phyloP scores from a whole-genome alignment of 2,329 filamentous ascomycete species.

The Penicillium sclerotiorum region DNA sequence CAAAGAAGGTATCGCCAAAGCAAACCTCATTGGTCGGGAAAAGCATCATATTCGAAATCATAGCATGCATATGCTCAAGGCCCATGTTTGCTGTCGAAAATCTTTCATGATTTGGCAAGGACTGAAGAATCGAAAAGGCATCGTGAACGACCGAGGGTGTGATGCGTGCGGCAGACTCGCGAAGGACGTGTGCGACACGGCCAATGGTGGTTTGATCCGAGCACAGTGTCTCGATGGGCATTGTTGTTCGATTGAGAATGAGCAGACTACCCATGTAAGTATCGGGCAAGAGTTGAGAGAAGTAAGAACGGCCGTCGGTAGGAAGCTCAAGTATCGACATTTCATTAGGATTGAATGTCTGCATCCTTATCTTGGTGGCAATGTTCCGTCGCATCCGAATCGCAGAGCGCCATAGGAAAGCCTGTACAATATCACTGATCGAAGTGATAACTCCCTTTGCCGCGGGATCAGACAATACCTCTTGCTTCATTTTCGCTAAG shows the following conservation, averaged over 20 bases:
- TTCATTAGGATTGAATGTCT: slow-evolving; percentile 5
- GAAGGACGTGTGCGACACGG: slow-evolving; percentile 7
- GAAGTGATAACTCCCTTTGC: slow-evolving; percentile 6
- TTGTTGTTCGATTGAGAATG: slow-evolving; percentile 10
- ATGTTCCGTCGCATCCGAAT: slow-evolving; percentile 1
- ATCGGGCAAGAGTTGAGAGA: slow-evolving; percentile 5
- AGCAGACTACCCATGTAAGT: slow-evolving; percentile 10
- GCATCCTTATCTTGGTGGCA: slow-evolving; percentile 5
- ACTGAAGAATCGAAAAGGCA: slow-evolving; percentile 10
- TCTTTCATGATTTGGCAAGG: slow-evolving; percentile 7
- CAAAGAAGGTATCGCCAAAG: slow-evolving; percentile 10
- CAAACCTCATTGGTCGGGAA: slow-evolving; percentile 6
- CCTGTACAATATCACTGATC: slow-evolving; percentile 8
- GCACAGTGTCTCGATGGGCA: slow-evolving; percentile 11
- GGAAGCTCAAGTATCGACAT: slow-evolving; percentile 9
- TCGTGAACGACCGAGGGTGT: slow-evolving; percentile 10
- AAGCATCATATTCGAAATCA: slow-evolving; percentile 14
- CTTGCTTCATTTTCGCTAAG: slow-evolving; percentile 11
- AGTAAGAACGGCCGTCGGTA: slow-evolving; percentile 8
- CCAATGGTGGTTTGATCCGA: slow-evolving; percentile 8
- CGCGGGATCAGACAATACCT: slow-evolving; percentile 8
- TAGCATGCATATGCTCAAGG: slow-evolving; percentile 12
- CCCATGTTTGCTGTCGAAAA: slow-evolving; percentile 12
- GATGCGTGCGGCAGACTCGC: slow-evolving; percentile 9
- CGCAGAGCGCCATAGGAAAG: slow-evolving; percentile 7